Conservation (phyloP, 441 rosid species). For the Pelargonium cotyledonis region DNA sequence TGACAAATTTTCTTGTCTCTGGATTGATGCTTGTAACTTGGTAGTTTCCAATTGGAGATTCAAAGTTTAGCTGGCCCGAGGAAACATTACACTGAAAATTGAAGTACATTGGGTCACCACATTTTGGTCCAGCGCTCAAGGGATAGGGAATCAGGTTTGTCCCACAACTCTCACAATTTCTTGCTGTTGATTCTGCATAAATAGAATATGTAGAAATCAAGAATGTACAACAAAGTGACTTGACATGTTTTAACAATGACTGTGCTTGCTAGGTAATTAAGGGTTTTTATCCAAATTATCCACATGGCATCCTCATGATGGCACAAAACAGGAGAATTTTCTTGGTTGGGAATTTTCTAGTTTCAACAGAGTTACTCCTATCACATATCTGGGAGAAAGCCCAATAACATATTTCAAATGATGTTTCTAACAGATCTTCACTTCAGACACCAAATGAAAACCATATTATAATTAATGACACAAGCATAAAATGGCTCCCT, state of each 20-base stretch:
- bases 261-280: too few relatives aligned
- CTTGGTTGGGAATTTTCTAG: too few relatives aligned
- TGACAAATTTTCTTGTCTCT: conserved; percentile 29
- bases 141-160: conserved; percentile 55
- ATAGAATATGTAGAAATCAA: not conserved
- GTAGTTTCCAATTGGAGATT: conserved; percentile 27
- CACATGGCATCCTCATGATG: too few relatives aligned
- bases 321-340: too few relatives aligned
- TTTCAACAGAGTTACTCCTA: too few relatives aligned
- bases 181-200: conserved; percentile 38
- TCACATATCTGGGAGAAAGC: too few relatives aligned
- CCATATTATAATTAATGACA: not conserved
- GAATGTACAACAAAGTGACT: not conserved
- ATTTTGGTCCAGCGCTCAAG: conserved; percentile 47
- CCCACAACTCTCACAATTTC: conserved; percentile 46
- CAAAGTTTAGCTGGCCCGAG: conserved; percentile 41
- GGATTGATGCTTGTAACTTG: conserved; percentile 37
- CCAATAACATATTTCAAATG: not conserved
- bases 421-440: not conserved
- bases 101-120: conserved; percentile 51
- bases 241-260: not conserved
- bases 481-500: not conserved
- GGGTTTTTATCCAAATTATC: too few relatives aligned
- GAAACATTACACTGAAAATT: conserved; percentile 44
- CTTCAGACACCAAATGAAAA: not conserved